Conservation (phyloP, 306 rosid genomes). For the Cucurbita argyrosperma region DNA sequence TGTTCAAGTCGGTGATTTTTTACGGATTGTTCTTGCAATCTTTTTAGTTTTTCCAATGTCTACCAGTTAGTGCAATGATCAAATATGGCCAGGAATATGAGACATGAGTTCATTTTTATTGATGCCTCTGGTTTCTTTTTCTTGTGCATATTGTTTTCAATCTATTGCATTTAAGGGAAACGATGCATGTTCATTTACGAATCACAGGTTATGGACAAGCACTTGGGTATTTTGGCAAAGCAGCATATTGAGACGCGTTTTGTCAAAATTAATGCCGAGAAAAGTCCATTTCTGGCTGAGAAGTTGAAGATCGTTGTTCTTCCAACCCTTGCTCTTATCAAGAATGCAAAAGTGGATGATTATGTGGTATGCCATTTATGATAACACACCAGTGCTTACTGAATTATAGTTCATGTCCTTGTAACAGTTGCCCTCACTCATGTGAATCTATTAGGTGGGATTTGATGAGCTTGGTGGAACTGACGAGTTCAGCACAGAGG, state of each 20-base stretch:
- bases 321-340: conserved; percentile 86
- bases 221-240: conserved; percentile 63
- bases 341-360: conserved; percentile 90
- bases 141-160: not conserved
- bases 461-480: conserved; percentile 95
- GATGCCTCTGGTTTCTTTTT: not conserved
- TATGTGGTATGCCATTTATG: conserved; percentile 59
- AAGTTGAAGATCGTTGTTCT: conserved; percentile 80
- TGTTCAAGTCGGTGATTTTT: not conserved
- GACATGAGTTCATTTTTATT: not conserved
- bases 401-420: not conserved
- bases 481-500: conserved; percentile 86
- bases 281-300: conserved; percentile 90
- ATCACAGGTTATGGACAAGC: conserved; percentile 88
- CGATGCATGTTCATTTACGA: not conserved
- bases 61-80: not conserved
- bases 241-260: conserved; percentile 86
- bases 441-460: conserved; percentile 53
- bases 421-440: not conserved
- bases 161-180: too few species aligned
- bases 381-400: not conserved
- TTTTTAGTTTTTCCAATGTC: not conserved
- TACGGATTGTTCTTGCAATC: not conserved
- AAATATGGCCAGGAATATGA: not conserved
- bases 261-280: conserved; percentile 72